phyloP scores from a whole-genome alignment of 2,329 filamentous ascomycete species.

The Fusarium annulatum region DNA sequence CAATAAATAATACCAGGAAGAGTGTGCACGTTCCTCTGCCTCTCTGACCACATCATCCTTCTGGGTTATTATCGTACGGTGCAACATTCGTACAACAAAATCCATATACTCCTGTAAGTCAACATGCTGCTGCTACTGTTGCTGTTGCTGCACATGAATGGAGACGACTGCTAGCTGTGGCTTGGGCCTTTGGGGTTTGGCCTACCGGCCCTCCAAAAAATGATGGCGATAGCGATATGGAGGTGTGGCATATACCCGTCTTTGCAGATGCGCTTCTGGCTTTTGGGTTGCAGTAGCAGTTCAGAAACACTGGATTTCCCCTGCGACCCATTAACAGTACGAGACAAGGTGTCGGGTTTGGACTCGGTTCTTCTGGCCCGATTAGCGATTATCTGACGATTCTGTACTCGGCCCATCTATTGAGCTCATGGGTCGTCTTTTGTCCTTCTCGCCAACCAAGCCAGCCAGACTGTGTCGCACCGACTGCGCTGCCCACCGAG shows the following conservation, averaged over 20 bases:
- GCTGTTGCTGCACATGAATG: constrained; percentile 34
- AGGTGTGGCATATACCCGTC: constrained; percentile 30
- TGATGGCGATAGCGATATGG: constrained; percentile 15
- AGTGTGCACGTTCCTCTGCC: constrained; percentile 43
- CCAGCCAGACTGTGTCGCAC: constrained; percentile 29
- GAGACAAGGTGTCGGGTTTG: constrained; percentile 10
- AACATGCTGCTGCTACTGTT: constrained; percentile 28
- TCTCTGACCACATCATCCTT: constrained; percentile 43
- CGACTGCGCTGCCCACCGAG: constrained; percentile 41
- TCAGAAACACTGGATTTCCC: background rate
- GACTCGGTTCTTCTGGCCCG: constrained; percentile 30
- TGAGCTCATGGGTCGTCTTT: constrained; percentile 32
- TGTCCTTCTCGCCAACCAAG: constrained; percentile 28
- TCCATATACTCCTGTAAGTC: constrained; percentile 40
- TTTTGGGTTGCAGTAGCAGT: constrained; percentile 5
- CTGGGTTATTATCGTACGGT: constrained; percentile 47
- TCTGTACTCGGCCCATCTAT: constrained; percentile 35
- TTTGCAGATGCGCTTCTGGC: constrained; percentile 27
- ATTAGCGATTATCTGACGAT: constrained; percentile 40
- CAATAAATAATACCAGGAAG: constrained; percentile 34
- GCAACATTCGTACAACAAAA: constrained; percentile 43
- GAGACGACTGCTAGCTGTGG: constrained; percentile 30
- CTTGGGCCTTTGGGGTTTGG: constrained; percentile 24
- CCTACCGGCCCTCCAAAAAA: constrained; percentile 11
- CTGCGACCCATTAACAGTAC: constrained; percentile 6